phyloP scores from a whole-genome alignment of 805 yeast genomes.

The Grigorovia transvaalensis region DNA sequence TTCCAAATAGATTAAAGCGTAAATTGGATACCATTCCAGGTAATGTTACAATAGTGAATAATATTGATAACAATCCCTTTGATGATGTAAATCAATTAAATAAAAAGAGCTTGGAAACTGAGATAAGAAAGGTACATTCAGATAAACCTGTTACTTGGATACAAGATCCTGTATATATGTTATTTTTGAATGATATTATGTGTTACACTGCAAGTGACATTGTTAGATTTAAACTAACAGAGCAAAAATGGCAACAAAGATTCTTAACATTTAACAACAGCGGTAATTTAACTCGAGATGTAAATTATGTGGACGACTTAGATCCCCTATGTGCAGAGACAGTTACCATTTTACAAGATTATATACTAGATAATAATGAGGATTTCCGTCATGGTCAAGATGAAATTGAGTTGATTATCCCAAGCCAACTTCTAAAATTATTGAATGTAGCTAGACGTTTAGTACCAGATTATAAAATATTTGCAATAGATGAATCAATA shows the following conservation, averaged over 20 bases:
- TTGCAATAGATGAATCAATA: constrained; percentile 17
- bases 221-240: constrained; percentile 7
- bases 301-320: constrained; percentile 4
- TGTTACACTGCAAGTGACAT: constrained; percentile 21
- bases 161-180: constrained; percentile 23
- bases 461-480: constrained; percentile 20
- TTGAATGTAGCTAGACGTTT: constrained; percentile 14
- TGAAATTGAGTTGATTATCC: constrained; percentile 12
- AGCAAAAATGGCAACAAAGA: constrained; percentile 20
- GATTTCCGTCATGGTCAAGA: neutral
- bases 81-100: constrained; percentile 1
- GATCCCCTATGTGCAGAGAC: constrained; percentile 22
- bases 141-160: constrained; percentile 7
- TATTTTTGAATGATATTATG: constrained; percentile 23
- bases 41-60: constrained; percentile 10
- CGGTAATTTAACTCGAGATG: constrained; percentile 1
- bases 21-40: constrained; percentile 12
- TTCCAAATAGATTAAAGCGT: neutral
- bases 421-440: constrained; percentile 21
- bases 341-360: constrained; percentile 4
- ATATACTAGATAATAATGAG: neutral
- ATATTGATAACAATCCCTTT: constrained; percentile 11
- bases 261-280: constrained; percentile 9
- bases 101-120: neutral
- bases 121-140: neutral